Evolutionary conservation across 2,329 filamentous ascomycete genomes (phyloP), one percentile per base, ranked within the genome.

Genomic region (Calonectria multiphialidica): DNA sequence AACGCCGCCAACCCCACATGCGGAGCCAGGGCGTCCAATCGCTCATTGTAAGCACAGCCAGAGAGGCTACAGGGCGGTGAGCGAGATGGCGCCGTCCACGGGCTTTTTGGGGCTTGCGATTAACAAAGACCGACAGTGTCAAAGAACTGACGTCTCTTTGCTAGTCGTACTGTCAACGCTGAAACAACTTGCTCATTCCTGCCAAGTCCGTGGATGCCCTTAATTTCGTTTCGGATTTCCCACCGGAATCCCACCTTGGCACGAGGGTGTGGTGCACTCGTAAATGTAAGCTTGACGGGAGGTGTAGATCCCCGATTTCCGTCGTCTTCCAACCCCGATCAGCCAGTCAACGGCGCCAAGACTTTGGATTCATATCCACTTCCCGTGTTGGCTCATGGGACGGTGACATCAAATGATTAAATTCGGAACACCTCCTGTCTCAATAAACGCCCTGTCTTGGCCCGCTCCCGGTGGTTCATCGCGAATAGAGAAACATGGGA

Each of bases 241-340:
- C 1, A 23, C 35, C 9, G 2, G 21, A 9, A 59, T 59, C 21
- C 53, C 35, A n/a, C 25, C 33, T 23, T 59, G 33, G 23, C 33
- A 37, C 21, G 53, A 40, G 35, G 53, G 15, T 2, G 25, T 10
- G 37, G 18, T 3, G 16, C 50, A 59, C 37, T 59, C 53, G 53
- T 59, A 59, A 59, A 40, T 59, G 53, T 59, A 59, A 59, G 53
- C 53, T 59, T 59, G 53, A 40, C 53, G 53, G 53, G 35, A 40
- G 28, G 25, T 37, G 35, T 23, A 40, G 53, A 59, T 59, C 33
- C 33, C 53, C 53, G 53, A 59, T 37, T 37, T 18, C 35, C 53
- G 53, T 23, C 7, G 21, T 21, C 15, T 13, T 59, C 37, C 37
- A 25, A 40, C n/a, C 23, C 33, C 53, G 53, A 25, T 25, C 25